Evolutionary conservation across 306 rosid species (phyloP).

Genomic region (Casuarina glauca): DNA sequence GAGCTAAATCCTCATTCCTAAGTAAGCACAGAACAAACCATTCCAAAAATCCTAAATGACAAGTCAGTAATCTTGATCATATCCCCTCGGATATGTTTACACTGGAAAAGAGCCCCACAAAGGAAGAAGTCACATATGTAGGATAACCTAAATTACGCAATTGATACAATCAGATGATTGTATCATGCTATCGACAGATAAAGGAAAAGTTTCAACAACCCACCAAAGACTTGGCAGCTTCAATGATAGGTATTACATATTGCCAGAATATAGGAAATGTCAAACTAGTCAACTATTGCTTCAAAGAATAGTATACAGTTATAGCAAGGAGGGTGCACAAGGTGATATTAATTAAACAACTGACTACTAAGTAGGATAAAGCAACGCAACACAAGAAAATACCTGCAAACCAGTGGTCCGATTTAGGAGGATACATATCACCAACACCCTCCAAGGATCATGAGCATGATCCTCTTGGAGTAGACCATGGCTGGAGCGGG

Average conservation of each 20-base stretch:
- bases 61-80: not conserved
- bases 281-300: not conserved
- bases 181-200: not conserved
- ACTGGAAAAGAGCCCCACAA: not conserved
- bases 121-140: not conserved
- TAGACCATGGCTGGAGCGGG: constrained; percentile 47
- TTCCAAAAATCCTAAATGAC: not conserved
- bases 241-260: not conserved
- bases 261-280: not conserved
- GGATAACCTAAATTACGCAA: not conserved
- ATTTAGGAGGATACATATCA: constrained; percentile 71
- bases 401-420: constrained; percentile 61
- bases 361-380: not conserved
- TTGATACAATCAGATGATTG: not conserved
- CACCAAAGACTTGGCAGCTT: not conserved
- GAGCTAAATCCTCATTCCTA: not conserved
- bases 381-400: constrained; percentile 2
- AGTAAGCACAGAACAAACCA: not conserved
- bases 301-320: not conserved
- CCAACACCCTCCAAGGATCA: constrained; percentile 81
- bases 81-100: not conserved
- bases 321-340: not conserved
- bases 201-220: not conserved
- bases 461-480: constrained; percentile 63
- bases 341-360: not conserved